Conservation (phyloP, 306 rosid species). For the Vigna nakashimae region DNA sequence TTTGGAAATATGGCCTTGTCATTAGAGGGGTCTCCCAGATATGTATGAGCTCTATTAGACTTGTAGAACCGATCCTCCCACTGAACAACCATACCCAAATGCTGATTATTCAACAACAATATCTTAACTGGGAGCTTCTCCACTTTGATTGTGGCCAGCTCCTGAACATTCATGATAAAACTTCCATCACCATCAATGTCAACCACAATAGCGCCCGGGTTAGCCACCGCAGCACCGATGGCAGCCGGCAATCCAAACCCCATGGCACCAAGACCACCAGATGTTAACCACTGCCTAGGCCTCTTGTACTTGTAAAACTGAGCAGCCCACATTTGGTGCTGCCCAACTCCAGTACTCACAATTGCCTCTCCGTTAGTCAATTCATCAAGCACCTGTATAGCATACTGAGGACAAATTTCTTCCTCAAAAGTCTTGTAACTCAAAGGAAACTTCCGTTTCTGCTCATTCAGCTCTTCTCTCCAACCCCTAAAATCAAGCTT, state of each 20-base stretch:
- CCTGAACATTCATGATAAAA: slow-evolving; percentile 88
- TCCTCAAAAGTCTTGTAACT: slow-evolving; percentile 73
- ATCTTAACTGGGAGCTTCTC: slow-evolving; percentile 89
- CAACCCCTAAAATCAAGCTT: slow-evolving; percentile 67
- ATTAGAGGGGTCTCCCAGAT: slow-evolving; percentile 70
- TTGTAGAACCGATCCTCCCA: slow-evolving; percentile 96
- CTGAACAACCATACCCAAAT: slow-evolving; percentile 93
- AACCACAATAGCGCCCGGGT: slow-evolving; percentile 61
- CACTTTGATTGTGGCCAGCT: slow-evolving; percentile 76
- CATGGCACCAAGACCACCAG: slow-evolving; percentile 90
- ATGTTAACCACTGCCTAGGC: slow-evolving; percentile 87
- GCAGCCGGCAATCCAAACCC: slow-evolving; percentile 96
- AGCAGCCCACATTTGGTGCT: slow-evolving; percentile 94
- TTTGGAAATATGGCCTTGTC: slow-evolving; percentile 74
- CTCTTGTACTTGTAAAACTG: slow-evolving; percentile 72
- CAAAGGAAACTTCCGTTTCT: slow-evolving; percentile 68
- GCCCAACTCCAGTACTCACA: slow-evolving; percentile 89
- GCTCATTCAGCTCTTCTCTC: slow-evolving; percentile 81
- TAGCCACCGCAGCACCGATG: slow-evolving; percentile 85
- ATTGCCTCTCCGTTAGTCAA: slow-evolving; percentile 80
- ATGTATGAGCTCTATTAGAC: slow-evolving; percentile 86
- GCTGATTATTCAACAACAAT: slow-evolving; percentile 82
- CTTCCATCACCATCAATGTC: slow-evolving; percentile 96
- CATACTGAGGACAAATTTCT: slow-evolving; percentile 87
- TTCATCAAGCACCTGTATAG: slow-evolving; percentile 88